Conservation (phyloP, 2,329 filamentous ascomycete genomes). For the Xylaria sp. region DNA sequence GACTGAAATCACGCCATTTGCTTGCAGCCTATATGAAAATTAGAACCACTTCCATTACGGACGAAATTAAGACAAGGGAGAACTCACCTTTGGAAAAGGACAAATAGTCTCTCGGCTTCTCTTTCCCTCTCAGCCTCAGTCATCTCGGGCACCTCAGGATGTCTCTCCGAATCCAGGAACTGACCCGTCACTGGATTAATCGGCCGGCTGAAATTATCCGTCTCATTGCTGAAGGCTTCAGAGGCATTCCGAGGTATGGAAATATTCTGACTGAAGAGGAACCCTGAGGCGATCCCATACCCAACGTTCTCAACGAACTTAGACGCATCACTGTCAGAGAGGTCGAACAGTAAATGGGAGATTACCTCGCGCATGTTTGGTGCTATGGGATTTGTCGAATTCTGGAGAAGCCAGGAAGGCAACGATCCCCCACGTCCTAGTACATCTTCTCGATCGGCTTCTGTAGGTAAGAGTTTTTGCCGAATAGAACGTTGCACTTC, state of each 20-base stretch:
- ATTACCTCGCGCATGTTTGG: slow-evolving; percentile 79
- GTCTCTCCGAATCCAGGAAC: slow-evolving; percentile 74
- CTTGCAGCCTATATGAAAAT: slow-evolving; percentile 44
- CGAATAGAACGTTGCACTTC: slow-evolving; percentile 72
- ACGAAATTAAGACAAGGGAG: not conserved
- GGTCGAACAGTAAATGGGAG: slow-evolving; percentile 83
- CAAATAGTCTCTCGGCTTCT: slow-evolving; percentile 89
- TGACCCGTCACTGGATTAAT: slow-evolving; percentile 92
- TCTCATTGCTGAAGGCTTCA: slow-evolving; percentile 58
- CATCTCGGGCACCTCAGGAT: slow-evolving; percentile 75
- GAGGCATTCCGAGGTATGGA: slow-evolving; percentile 75
- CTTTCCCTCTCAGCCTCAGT: slow-evolving; percentile 90
- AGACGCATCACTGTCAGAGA: slow-evolving; percentile 82
- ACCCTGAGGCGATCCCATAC: slow-evolving; percentile 93
- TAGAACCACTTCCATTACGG: slow-evolving; percentile 29
- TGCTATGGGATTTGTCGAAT: slow-evolving; percentile 78
- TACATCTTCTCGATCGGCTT: slow-evolving; percentile 78
- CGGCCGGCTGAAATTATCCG: slow-evolving; percentile 51
- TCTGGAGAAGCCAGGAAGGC: slow-evolving; percentile 78
- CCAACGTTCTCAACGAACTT: slow-evolving; percentile 91
- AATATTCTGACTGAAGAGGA: slow-evolving; percentile 86
- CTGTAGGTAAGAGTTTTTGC: slow-evolving; percentile 76
- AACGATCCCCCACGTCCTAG: slow-evolving; percentile 81
- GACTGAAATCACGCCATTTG: slow-evolving; percentile 70
- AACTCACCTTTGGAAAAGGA: slow-evolving; percentile 84